phyloP scores from a whole-genome alignment of 163 green algal genomes.

The Chlamydomonas reinhardtii region DNA sequence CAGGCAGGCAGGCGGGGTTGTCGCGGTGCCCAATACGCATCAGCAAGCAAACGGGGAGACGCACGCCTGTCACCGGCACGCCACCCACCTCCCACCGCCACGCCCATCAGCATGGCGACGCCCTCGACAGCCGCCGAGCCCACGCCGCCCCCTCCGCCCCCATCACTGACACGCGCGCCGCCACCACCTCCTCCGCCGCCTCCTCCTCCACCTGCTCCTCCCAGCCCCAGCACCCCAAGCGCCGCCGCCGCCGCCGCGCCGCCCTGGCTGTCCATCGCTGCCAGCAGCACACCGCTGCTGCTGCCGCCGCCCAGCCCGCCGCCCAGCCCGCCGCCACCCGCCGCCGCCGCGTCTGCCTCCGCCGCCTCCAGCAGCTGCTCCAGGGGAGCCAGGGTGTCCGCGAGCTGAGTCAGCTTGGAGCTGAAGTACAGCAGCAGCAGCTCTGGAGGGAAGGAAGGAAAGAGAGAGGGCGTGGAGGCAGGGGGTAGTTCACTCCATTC shows the following conservation, averaged over 20 bases:
- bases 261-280: not conserved
- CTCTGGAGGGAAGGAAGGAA: no score
- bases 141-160: conserved; percentile 8
- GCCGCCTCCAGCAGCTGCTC: conserved; percentile 43
- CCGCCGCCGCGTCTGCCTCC: no score
- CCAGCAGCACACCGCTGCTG: not conserved
- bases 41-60: no score
- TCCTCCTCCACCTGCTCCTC: conserved; percentile 15
- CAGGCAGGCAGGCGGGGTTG: no score
- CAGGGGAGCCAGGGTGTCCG: conserved; percentile 45
- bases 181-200: not conserved
- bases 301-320: not conserved
- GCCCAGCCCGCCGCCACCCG: not conserved
- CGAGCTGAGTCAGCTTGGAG: conserved; percentile 54
- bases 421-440: conserved; percentile 57
- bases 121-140: conserved; percentile 31
- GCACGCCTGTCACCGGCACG: no score
- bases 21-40: no score
- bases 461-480: no score
- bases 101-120: conserved; percentile 30
- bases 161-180: conserved; percentile 3
- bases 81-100: not conserved
- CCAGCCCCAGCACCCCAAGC: not conserved
- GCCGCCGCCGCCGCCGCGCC: not conserved
- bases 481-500: no score